phyloP scores from a whole-genome alignment of 345 rosid species.

The Melaleuca alternifolia region DNA sequence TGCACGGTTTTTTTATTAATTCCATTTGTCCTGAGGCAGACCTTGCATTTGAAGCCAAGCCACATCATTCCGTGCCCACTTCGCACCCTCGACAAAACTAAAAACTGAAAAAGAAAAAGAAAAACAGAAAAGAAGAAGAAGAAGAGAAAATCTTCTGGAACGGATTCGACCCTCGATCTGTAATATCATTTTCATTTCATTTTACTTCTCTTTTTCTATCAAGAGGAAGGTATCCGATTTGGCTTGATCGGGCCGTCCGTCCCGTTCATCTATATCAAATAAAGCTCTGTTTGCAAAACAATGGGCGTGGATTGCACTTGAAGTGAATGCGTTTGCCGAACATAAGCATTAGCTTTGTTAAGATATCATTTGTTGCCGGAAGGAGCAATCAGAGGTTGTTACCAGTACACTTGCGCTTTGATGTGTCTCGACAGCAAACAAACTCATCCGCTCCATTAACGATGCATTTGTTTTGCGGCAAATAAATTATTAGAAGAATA shows the following conservation, averaged over 20 bases:
- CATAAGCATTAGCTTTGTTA: neutral
- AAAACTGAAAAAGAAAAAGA: no score
- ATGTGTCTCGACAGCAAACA: neutral
- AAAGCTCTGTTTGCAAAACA: neutral
- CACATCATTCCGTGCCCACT: constrained; percentile 8
- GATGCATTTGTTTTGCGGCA: no score
- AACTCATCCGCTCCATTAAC: neutral
- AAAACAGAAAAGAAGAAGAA: neutral
- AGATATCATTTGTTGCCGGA: neutral
- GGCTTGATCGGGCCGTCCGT: neutral
- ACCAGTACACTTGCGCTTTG: neutral
- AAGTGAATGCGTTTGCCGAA: neutral
- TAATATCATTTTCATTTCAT: neutral
- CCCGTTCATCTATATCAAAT: neutral
- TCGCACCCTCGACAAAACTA: neutral
- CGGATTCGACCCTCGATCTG: neutral
- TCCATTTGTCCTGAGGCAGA: neutral
- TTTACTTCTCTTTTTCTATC: neutral
- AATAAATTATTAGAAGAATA: no score
- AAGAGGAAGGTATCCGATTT: neutral
- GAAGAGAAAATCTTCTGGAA: neutral
- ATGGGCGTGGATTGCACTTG: neutral
- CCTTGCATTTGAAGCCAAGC: constrained; percentile 57
- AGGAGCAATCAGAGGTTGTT: neutral
- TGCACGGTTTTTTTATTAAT: neutral